phyloP scores from a whole-genome alignment of 1,139 yeast species.

The Yarrowia galli region DNA sequence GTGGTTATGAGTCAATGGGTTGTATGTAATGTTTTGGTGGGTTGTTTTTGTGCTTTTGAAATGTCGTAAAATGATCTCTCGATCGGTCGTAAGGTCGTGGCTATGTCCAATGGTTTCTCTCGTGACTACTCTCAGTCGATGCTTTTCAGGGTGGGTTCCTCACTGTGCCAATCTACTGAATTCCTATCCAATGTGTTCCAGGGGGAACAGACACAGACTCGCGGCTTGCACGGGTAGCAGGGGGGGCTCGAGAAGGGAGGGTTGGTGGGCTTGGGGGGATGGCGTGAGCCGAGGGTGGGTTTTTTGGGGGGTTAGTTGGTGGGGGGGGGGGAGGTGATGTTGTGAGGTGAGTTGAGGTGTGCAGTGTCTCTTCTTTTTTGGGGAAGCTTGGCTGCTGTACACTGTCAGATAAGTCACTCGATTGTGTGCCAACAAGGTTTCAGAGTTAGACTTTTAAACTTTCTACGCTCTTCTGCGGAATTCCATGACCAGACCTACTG shows the following conservation, averaged over 20 bases:
- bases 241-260: background rate
- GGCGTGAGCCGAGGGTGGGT: background rate
- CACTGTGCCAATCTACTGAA: constrained; percentile 8
- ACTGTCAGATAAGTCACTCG: constrained; percentile 31
- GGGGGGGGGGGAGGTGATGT: background rate
- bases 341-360: background rate
- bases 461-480: constrained; percentile 31
- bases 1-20: too few species aligned
- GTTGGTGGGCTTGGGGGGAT: constrained; percentile 1
- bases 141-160: constrained; percentile 7
- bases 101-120: constrained; percentile 1
- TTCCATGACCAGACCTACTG: constrained; percentile 26
- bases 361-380: background rate
- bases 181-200: constrained; percentile 9
- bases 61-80: background rate
- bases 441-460: constrained; percentile 8
- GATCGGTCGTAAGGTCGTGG: constrained; percentile 3
- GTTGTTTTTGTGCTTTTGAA: too few species aligned
- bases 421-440: constrained; percentile 20
- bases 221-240: background rate
- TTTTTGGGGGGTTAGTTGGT: background rate
- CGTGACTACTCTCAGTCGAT: constrained; percentile 2
- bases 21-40: background rate
- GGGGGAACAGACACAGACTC: constrained; percentile 16
- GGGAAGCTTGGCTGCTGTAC: constrained; percentile 15